Evolutionary conservation across 139 green algal genomes (phyloP).

Genomic region (Chlorella sp.): DNA sequence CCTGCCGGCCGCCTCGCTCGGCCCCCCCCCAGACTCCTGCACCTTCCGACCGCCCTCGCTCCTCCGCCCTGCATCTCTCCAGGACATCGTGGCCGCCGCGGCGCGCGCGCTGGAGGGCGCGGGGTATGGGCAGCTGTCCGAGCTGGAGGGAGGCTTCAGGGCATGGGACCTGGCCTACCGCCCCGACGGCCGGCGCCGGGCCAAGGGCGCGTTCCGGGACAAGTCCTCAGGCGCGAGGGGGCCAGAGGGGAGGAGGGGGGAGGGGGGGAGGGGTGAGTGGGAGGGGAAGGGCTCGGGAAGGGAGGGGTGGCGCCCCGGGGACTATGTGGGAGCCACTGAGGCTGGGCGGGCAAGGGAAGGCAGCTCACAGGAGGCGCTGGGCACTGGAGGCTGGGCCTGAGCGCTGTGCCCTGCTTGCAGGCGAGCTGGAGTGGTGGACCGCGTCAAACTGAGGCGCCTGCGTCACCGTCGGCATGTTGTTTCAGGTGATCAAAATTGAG

Average conservation of each 20-base stretch:
- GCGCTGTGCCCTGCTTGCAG: not conserved
- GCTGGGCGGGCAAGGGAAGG: not conserved
- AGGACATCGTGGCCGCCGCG: constrained; percentile 19
- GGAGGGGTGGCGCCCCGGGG: not conserved
- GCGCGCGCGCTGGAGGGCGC: constrained; percentile 8
- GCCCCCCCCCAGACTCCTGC: not conserved
- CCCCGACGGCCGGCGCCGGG: constrained; percentile 8
- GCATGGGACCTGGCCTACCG: constrained; percentile 21
- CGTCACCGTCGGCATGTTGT: too few species aligned
- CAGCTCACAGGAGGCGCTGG: not conserved
- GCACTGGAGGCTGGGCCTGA: not conserved
- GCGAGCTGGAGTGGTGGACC: constrained; percentile 32
- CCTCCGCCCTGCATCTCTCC: not conserved
- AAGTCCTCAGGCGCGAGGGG: not conserved
- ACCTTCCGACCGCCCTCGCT: not conserved
- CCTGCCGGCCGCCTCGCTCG: not conserved
- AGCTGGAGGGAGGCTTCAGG: constrained; percentile 30
- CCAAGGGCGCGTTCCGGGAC: constrained; percentile 15
- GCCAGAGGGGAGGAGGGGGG: not conserved
- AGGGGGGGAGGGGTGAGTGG: not conserved
- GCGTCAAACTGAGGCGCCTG: constrained; percentile 8
- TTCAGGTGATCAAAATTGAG: too few species aligned
- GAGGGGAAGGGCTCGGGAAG: not conserved
- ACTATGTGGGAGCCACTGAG: not conserved
- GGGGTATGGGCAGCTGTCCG: constrained; percentile 2